Conservation (phyloP, 306 rosid species). For the Quercus parvula region DNA sequence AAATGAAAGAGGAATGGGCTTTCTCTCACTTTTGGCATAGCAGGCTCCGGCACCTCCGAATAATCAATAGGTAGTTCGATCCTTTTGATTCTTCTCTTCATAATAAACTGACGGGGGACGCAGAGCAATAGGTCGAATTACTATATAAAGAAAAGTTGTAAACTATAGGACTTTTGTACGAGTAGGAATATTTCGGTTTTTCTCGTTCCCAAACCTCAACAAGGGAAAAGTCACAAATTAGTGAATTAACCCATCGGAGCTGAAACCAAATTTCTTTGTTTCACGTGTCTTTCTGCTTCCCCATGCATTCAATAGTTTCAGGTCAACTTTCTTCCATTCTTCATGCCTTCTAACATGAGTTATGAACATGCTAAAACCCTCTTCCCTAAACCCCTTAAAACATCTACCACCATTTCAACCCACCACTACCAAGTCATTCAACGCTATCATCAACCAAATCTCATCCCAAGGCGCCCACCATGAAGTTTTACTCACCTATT, state of each 20-base stretch:
- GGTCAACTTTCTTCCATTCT: not conserved
- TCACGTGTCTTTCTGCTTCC: not conserved
- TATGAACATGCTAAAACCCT: slow-evolving; percentile 39
- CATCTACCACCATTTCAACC: slow-evolving; percentile 13
- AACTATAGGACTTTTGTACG: too few relatives aligned
- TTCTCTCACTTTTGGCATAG: too few relatives aligned
- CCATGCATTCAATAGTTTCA: not conserved
- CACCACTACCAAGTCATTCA: slow-evolving; percentile 41
- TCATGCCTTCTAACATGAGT: slow-evolving; percentile 13
- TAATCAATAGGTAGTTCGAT: too few relatives aligned
- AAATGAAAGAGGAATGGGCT: fast-evolving
- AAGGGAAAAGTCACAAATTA: not conserved
- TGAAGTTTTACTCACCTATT: slow-evolving; percentile 47
- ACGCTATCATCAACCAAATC: slow-evolving; percentile 52
- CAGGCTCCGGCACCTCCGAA: too few relatives aligned
- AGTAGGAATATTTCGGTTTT: too few relatives aligned
- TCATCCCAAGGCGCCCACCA: slow-evolving; percentile 56
- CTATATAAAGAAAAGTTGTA: too few relatives aligned
- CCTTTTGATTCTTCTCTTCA: too few relatives aligned
- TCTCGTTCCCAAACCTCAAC: too few relatives aligned
- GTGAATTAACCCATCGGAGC: not conserved
- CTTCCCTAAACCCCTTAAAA: slow-evolving; percentile 20
- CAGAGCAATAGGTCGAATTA: too few relatives aligned
- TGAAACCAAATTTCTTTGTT: not conserved
- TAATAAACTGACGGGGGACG: too few relatives aligned